These are phyloP conservation scores for Murraya paniculata DNA, from an alignment of 345 rosid species.

Conservation along the genomic window DNA sequence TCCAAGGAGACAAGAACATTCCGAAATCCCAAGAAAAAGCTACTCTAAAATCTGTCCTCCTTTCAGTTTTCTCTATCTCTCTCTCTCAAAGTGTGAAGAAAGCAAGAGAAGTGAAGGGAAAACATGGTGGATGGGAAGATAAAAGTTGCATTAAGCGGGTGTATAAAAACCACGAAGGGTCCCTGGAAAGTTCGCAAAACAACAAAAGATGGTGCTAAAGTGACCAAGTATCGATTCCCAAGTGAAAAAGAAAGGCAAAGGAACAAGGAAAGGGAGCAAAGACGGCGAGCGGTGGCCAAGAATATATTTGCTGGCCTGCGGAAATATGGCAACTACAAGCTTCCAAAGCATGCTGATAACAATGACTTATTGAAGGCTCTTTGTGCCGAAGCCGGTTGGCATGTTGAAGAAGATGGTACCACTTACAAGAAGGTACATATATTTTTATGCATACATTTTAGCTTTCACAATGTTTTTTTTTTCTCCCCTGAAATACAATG, in stretches of 20 bases:
- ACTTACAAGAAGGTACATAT: constrained; percentile 29
- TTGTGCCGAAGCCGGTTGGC: constrained; percentile 54
- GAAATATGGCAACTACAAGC: constrained; percentile 39
- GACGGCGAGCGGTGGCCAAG: constrained; percentile 31
- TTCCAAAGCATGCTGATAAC: constrained; percentile 34
- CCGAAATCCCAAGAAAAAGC: background rate
- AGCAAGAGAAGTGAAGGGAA: background rate
- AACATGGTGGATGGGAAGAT: constrained; percentile 19
- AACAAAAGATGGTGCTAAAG: constrained; percentile 25
- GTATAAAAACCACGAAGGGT: constrained; percentile 40
- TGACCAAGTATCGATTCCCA: constrained; percentile 31
- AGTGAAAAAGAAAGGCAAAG: constrained; percentile 34
- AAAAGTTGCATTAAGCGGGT: constrained; percentile 13
- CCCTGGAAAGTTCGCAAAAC: constrained; percentile 40
- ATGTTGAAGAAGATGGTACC: constrained; percentile 48
- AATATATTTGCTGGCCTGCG: constrained; percentile 49
- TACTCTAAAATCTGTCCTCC: too few relatives aligned
- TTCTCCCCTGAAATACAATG: background rate
- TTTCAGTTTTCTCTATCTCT: too few relatives aligned
- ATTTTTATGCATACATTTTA: background rate
- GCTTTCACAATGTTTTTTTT: background rate
- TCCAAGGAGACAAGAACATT: background rate
- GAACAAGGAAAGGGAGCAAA: constrained; percentile 40
- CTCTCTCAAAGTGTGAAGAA: background rate
- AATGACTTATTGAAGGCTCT: constrained; percentile 48